A percentile compares a stretch with the other conserved stretches of the same genome.
phyloP scores from a whole-genome alignment of 169 alveolate species.

The Neospora caninum region DNA sequence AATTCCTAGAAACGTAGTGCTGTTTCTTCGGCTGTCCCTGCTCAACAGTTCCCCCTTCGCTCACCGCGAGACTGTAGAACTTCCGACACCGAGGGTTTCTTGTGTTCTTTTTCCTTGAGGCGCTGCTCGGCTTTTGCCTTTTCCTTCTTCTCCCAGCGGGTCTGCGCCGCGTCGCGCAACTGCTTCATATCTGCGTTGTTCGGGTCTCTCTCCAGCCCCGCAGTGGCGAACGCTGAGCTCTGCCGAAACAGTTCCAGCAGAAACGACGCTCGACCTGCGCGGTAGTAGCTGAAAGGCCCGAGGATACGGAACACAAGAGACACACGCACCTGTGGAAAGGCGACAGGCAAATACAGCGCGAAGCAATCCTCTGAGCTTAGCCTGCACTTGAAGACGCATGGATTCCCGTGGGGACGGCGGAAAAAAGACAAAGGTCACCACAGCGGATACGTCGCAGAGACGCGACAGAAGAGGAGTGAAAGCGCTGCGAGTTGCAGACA shows the following conservation, averaged over 20 bases:
- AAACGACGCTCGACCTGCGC: constrained; percentile 3
- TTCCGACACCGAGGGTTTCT: not conserved
- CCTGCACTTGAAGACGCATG: not conserved
- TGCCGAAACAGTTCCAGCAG: constrained; percentile 4
- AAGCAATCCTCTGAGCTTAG: no score
- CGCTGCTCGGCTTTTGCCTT: not conserved
- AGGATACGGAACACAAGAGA: not conserved
- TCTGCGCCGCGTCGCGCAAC: not conserved
- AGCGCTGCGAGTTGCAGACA: no score
- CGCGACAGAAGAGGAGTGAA: no score
- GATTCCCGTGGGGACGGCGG: no score
- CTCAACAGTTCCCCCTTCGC: not conserved
- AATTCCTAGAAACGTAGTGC: no score
- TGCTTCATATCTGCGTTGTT: not conserved
- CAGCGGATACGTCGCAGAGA: no score
- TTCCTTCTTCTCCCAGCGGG: not conserved
- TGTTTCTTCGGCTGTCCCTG: no score
- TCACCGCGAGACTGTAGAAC: not conserved
- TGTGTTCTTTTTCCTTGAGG: not conserved
- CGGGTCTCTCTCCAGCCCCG: not conserved
- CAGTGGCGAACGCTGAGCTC: not conserved
- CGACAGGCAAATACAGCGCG: no score
- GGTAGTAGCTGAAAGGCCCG: constrained; percentile 15
- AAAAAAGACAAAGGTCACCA: no score
- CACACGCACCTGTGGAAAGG: no score